phyloP scores from a whole-genome alignment of 169 alveolate species.

The Sarcocystis neurona region DNA sequence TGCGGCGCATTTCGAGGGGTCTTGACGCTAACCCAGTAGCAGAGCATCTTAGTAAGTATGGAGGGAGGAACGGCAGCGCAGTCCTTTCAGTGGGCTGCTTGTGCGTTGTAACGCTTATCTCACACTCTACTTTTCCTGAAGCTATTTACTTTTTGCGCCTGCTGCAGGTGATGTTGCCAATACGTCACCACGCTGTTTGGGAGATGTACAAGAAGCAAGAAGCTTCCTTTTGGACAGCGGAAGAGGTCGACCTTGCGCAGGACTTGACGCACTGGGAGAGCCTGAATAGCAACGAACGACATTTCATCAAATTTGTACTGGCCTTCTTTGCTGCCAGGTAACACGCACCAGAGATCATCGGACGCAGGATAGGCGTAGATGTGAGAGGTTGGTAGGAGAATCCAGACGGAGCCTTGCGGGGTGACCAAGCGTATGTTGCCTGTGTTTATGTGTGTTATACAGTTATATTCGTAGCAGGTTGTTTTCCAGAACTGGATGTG shows the following conservation, averaged over 20 bases:
- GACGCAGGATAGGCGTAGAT: no score
- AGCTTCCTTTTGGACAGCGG: constrained; percentile 99
- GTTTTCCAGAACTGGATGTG: no score
- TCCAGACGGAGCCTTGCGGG: no score
- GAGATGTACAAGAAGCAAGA: constrained; percentile 95
- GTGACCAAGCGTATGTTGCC: no score
- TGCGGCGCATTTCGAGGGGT: no score
- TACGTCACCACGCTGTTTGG: constrained; percentile 56
- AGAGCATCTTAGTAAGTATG: no score
- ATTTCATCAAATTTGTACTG: constrained; percentile 87
- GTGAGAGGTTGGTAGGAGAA: no score
- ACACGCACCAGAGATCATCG: constrained; percentile 17
- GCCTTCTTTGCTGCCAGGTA: constrained; percentile 93
- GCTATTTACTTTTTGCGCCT: not conserved
- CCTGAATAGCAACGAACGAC: constrained; percentile 84
- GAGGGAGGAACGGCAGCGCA: no score
- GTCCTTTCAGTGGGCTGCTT: not conserved
- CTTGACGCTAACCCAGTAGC: no score
- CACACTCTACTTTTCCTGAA: not conserved
- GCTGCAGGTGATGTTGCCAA: constrained; percentile 61
- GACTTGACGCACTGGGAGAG: constrained; percentile 95
- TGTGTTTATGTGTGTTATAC: no score
- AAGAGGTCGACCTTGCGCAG: constrained; percentile 95
- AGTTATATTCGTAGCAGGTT: no score
- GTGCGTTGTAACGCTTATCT: not conserved